Conservation (phyloP, 768 basidiomycete genomes). For the Suillus sp. region DNA sequence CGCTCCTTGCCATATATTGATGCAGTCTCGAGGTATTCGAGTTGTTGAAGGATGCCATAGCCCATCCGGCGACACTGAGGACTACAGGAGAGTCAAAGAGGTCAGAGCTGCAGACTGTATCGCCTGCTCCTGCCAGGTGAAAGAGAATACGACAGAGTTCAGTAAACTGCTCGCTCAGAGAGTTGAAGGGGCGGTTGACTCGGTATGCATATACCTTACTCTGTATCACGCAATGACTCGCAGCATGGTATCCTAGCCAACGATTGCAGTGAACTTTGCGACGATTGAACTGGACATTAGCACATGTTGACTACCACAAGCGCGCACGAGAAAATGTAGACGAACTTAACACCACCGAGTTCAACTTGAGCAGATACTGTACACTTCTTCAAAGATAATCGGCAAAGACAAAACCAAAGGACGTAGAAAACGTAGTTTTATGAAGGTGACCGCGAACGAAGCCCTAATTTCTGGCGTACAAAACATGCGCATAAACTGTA, state of each 20-base stretch:
- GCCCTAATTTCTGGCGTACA: neutral
- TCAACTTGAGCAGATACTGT: neutral
- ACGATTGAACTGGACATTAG: neutral
- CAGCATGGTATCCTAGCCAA: neutral
- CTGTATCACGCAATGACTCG: neutral
- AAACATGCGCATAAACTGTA: neutral
- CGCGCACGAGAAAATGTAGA: neutral
- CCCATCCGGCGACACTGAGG: constrained; percentile 20
- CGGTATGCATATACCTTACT: constrained; percentile 12
- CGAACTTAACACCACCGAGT: neutral
- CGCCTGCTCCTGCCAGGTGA: constrained; percentile 10
- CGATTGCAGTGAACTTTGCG: neutral
- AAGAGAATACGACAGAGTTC: constrained; percentile 21
- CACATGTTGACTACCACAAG: neutral
- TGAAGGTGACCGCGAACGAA: neutral
- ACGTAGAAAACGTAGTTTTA: neutral
- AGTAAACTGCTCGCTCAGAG: constrained; percentile 12
- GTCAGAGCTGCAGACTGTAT: constrained; percentile 5
- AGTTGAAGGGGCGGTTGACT: constrained; percentile 17
- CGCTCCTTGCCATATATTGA: no score
- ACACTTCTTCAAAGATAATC: neutral
- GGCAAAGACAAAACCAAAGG: neutral
- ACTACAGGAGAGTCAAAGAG: neutral
- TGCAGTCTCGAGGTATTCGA: constrained; percentile 6
- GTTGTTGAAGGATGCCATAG: constrained; percentile 19